A percentile compares a stretch with the other conserved stretches of the same genome.
Evolutionary conservation across 2,329 filamentous ascomycete species (phyloP).

Genomic region (Fusarium abutilonis): DNA sequence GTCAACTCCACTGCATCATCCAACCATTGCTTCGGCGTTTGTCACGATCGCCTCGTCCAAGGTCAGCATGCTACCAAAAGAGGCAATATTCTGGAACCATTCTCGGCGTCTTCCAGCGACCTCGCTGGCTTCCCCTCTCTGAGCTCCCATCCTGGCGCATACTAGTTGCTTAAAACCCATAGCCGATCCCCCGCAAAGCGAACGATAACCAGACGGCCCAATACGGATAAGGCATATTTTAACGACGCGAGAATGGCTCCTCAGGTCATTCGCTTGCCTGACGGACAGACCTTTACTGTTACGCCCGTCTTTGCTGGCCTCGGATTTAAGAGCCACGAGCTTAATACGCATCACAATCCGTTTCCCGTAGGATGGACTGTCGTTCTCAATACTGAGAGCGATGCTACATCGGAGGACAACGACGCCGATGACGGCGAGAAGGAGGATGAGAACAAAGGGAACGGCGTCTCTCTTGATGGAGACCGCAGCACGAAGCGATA

Average conservation of each 20-base stretch:
- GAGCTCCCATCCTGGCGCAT: conserved; percentile 17
- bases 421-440: conserved; percentile 45
- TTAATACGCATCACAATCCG: conserved; percentile 72
- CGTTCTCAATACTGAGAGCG: conserved; percentile 74
- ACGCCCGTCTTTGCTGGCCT: conserved; percentile 90
- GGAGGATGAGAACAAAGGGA: conserved; percentile 30
- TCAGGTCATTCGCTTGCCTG: conserved; percentile 76
- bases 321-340: conserved; percentile 85
- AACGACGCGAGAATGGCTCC: conserved; percentile 47
- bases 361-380: conserved; percentile 93
- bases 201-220: conserved; percentile 22
- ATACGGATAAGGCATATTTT: conserved; percentile 16
- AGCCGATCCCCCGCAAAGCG: conserved; percentile 40
- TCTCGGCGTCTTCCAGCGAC: conserved; percentile 29
- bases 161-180: conserved; percentile 41
- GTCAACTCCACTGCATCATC: conserved; percentile 41
- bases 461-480: conserved; percentile 33
- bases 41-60: conserved; percentile 43
- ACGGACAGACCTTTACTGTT: conserved; percentile 85
- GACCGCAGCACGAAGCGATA: conserved; percentile 34
- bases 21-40: conserved; percentile 47
- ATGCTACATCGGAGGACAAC: conserved; percentile 33
- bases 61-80: conserved; percentile 43
- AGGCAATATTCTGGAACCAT: conserved; percentile 42
- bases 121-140: conserved; percentile 22